Evolutionary conservation across 768 basidiomycete species (phyloP).

Genomic region (Trametes cubensis): DNA sequence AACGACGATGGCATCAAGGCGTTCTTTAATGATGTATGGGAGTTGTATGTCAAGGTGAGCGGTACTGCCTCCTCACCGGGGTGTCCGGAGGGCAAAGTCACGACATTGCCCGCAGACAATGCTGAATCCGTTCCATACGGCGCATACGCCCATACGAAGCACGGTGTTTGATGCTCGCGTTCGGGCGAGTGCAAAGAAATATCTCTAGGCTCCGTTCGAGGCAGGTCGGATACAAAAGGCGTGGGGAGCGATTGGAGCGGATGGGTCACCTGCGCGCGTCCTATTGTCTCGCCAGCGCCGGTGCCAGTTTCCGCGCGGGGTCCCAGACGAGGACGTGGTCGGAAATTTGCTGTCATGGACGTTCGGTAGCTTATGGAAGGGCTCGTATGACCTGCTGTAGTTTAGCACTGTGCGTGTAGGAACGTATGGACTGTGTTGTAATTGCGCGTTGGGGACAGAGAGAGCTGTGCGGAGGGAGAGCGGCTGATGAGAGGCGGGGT

Average conservation of each 20-base stretch:
- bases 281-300: constrained; percentile 9
- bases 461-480: constrained; percentile 8
- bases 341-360: background rate
- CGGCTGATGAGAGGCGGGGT: constrained; percentile 23
- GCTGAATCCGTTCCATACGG: constrained; percentile 96
- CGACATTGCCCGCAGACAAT: constrained; percentile 58
- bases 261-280: constrained; percentile 10
- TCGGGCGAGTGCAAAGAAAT: constrained; percentile 82
- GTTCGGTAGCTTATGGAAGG: background rate
- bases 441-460: background rate
- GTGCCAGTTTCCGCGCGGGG: background rate
- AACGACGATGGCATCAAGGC: constrained; percentile 95
- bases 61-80: background rate
- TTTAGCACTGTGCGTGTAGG: background rate
- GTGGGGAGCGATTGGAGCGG: constrained; percentile 10
- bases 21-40: constrained; percentile 97
- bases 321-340: background rate
- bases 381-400: background rate
- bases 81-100: constrained; percentile 21
- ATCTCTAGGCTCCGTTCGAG: constrained; percentile 47
- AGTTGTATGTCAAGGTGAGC: constrained; percentile 91
- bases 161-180: constrained; percentile 82
- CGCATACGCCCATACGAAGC: constrained; percentile 82
- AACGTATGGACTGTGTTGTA: background rate
- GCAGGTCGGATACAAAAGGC: constrained; percentile 11